A percentile compares a stretch with the other conserved stretches of the same genome.
phyloP scores from a whole-genome alignment of 306 rosid genomes.

The Inga leiocalycina region DNA sequence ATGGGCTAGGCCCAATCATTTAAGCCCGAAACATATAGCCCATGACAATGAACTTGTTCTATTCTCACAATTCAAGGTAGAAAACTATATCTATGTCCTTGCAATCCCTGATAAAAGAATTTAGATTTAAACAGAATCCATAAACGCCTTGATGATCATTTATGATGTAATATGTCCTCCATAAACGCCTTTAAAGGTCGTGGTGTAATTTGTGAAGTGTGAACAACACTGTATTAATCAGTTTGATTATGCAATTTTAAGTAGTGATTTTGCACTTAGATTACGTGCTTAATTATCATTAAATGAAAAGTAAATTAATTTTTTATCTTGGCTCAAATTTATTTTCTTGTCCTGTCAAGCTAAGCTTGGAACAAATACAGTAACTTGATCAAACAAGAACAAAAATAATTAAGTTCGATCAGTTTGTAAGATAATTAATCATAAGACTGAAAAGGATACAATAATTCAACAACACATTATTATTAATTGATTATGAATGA shows the following conservation, averaged over 20 bases:
- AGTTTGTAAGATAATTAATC: neutral
- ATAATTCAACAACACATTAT: too few relatives aligned
- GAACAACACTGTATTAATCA: neutral
- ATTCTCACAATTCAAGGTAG: too few relatives aligned
- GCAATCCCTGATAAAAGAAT: neutral
- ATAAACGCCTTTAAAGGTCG: neutral
- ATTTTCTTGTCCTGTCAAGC: neutral
- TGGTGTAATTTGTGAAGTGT: neutral
- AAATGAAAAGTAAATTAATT: neutral
- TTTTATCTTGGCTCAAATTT: neutral
- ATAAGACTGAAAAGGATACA: too few relatives aligned
- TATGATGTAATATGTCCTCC: neutral
- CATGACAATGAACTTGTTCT: too few relatives aligned
- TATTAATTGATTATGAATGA: too few relatives aligned
- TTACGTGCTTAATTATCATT: neutral
- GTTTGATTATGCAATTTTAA: neutral
- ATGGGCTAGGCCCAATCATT: neutral
- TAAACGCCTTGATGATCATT: neutral
- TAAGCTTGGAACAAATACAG: neutral
- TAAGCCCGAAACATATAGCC: neutral
- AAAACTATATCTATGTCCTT: too few relatives aligned
- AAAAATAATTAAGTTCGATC: neutral
- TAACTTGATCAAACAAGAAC: neutral
- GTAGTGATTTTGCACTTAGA: neutral
- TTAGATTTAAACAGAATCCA: neutral